A percentile compares a stretch with the other conserved stretches of the same genome.
These are phyloP conservation scores for Didymella pomorum DNA, from an alignment of 2,329 filamentous ascomycete species.

Conservation along the genomic window DNA sequence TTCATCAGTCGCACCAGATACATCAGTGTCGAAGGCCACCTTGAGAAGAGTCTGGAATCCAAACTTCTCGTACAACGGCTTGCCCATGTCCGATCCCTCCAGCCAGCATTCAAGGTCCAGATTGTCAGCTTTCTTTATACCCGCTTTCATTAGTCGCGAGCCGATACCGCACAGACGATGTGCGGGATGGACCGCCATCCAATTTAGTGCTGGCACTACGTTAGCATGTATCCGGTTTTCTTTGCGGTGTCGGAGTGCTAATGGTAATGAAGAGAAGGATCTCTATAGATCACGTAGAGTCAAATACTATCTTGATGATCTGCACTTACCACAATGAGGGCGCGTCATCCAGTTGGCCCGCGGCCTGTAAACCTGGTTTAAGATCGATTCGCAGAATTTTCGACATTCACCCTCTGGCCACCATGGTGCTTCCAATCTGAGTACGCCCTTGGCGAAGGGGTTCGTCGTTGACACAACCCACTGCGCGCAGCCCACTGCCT, in stretches of 20 bases:
- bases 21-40: conserved; percentile 42
- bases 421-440: conserved; percentile 42
- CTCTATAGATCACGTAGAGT: conserved; percentile 1
- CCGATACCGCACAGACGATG: conserved; percentile 50
- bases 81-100: conserved; percentile 49
- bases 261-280: conserved; percentile 1
- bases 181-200: conserved; percentile 48
- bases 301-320: conserved; percentile 6
- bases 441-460: conserved; percentile 42
- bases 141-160: conserved; percentile 47
- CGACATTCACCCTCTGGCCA: conserved; percentile 47
- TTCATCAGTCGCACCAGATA: conserved; percentile 35
- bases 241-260: conserved; percentile 17
- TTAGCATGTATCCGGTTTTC: conserved; percentile 23
- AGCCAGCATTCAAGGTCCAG: conserved; percentile 50
- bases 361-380: conserved; percentile 46
- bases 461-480: conserved; percentile 42
- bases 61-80: conserved; percentile 48
- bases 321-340: conserved; percentile 45
- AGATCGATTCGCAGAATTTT: conserved; percentile 44
- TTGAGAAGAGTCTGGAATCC: conserved; percentile 41
- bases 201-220: conserved; percentile 41
- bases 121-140: conserved; percentile 45
- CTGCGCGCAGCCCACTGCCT: conserved; percentile 42
- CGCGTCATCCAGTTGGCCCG: conserved; percentile 45